Percentiles rank a stretch among this genome's conserved stretches.
phyloP scores from a whole-genome alignment of 176 grass and related monocot species.

The Dendrocalamus sinicus region DNA sequence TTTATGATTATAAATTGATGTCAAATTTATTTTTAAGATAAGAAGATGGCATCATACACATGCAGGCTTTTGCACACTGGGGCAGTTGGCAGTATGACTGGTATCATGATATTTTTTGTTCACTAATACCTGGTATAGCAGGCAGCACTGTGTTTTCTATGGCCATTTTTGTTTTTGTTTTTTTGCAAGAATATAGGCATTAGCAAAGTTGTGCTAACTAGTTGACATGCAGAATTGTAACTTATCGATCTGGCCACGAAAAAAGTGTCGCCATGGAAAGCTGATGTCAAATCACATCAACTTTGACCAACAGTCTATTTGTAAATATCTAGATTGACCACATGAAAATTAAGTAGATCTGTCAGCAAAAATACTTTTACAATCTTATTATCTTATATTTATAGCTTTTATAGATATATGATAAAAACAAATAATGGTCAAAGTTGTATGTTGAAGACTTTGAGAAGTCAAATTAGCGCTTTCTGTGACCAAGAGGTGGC shows the following conservation, averaged over 20 bases:
- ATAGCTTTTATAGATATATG: not conserved
- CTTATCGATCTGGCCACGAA: not conserved
- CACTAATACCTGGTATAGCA: not conserved
- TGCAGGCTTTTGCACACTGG: not conserved
- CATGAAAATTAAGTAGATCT: slow-evolving; percentile 1
- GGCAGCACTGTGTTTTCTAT: not conserved
- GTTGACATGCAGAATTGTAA: not conserved
- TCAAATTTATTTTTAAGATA: not conserved
- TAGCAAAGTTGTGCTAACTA: not conserved
- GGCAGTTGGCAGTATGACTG: no score
- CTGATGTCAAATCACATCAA: not conserved
- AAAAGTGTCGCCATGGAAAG: not conserved
- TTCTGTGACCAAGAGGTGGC: not conserved
- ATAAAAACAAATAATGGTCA: not conserved
- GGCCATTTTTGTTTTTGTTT: not conserved
- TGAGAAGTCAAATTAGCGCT: not conserved
- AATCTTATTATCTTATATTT: slow-evolving; percentile 1
- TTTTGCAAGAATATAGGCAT: not conserved
- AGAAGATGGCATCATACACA: not conserved
- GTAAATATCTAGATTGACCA: not conserved
- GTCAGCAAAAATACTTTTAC: not conserved
- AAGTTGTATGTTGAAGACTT: not conserved
- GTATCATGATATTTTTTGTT: not conserved
- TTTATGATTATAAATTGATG: not conserved
- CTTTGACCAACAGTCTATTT: not conserved